These are phyloP conservation scores for Bidens hawaiensis DNA, from an alignment of 140 eudicot genomes.

Conservation along the genomic window DNA sequence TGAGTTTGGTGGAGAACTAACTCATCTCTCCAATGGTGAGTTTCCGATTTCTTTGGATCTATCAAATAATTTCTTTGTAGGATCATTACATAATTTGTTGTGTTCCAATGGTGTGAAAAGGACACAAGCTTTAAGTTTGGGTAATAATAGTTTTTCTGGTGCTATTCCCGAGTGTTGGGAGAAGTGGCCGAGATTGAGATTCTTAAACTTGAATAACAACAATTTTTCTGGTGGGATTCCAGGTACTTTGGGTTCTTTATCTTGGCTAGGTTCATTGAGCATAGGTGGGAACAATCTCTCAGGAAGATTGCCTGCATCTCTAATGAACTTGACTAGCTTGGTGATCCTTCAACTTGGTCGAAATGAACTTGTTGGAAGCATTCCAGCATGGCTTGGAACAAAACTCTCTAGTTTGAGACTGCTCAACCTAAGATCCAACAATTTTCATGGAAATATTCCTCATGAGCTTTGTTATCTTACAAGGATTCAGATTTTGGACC, in stretches of 20 bases:
- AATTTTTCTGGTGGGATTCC: not conserved
- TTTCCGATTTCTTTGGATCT: too few species aligned
- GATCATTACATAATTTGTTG: too few species aligned
- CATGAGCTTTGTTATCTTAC: not conserved
- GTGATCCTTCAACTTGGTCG: not conserved
- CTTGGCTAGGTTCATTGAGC: not conserved
- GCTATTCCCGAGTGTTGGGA: not conserved
- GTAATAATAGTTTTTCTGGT: too few species aligned
- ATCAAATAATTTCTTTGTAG: too few species aligned
- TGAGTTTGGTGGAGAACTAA: not conserved
- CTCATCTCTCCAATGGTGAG: too few species aligned
- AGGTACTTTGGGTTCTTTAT: not conserved
- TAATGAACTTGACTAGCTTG: not conserved
- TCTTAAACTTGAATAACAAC: not conserved
- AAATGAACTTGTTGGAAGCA: not conserved
- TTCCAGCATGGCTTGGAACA: not conserved
- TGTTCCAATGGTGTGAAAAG: too few species aligned
- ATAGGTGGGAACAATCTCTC: not conserved
- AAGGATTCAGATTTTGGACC: not conserved
- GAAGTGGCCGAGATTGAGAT: not conserved
- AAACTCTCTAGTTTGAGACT: not conserved
- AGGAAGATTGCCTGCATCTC: not conserved
- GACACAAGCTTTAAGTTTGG: not conserved
- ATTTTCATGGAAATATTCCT: not conserved
- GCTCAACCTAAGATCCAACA: not conserved